Percentiles rank a stretch among this genome's conserved stretches.
Conservation (phyloP, 225 moss, liverwort and hornwort genomes). For the Climacium dendroides region DNA sequence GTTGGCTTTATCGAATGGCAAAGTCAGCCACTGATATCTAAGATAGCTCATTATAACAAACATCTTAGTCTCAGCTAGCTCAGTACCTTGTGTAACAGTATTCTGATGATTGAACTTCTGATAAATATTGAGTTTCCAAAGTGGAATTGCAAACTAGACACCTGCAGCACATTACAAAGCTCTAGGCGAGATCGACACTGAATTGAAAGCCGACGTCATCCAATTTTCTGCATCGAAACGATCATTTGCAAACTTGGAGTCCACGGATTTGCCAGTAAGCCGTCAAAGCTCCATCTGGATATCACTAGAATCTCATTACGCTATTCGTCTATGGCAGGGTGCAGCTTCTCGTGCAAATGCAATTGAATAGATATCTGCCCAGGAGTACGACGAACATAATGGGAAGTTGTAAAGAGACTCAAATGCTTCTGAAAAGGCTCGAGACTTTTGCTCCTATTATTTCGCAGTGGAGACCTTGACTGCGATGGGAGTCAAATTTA, state of each 20-base stretch:
- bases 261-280: background rate
- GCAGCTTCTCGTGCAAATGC: background rate
- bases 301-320: background rate
- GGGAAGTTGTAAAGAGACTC: background rate
- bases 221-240: background rate
- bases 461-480: background rate
- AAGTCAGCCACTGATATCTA: background rate
- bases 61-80: background rate
- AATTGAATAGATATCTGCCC: background rate
- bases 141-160: background rate
- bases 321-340: background rate
- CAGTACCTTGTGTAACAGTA: background rate
- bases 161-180: background rate
- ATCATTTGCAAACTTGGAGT: background rate
- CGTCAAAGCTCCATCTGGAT: background rate
- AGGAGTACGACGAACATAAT: background rate
- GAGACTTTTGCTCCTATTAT: constrained; percentile 2
- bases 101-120: background rate
- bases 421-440: background rate
- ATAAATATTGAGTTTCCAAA: background rate
- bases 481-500: background rate
- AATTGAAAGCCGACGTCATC: background rate
- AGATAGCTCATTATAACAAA: background rate
- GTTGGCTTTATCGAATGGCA: background rate
- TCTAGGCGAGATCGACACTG: background rate